Evolutionary conservation across 1,284 basidiomycete genomes (phyloP), one percentile per base, ranked within the genome.

Genomic region (Fomitopsis betulina): DNA sequence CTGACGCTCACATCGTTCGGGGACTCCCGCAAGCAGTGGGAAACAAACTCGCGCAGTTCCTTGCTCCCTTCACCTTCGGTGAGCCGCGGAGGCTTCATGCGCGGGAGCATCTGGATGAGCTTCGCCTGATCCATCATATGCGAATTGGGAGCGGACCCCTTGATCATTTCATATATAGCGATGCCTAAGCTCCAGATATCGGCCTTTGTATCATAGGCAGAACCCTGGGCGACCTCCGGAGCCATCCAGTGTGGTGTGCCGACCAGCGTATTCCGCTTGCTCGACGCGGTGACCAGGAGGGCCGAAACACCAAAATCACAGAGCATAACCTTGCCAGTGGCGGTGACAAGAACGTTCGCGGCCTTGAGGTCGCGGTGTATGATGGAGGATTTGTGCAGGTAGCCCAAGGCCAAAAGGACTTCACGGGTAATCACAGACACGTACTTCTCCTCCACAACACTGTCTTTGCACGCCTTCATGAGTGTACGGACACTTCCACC

Each of bases 211-310:
- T 98, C 96, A 72, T 99, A 99, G 47, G 89, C 81, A 35, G 92
- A 86, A 40, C 89, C 86, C 61, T 94, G 91, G 17, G 96, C 92
- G 5, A 98, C 94, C 73, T 98, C 96, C 0, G 96, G 96, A 0
- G 96, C 96, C 96, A 98, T 98, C 96, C 96, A 98, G 71, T 96
- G 94, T 0, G 95, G 96, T 0, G 96, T 98, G 1, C 96, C 96
- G 60, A 96, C 93, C 63, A 98, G 86, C 0, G 96, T 98, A 52
- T 94, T 94, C 23, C 96, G 85, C 72, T 98, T 98, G 70, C 92
- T 92, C 6, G 89, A 88, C 1, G 86, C 82, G 5, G 92, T 94
- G 6, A 91, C 86, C 37, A 98, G 82, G 35, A 97, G 84, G 7
- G 97, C 96, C 7, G 96, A 96, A 51, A 98, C 96, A 39, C 96